phyloP scores from a whole-genome alignment of 148 eudicot genomes.

The Diospyros kaki region DNA sequence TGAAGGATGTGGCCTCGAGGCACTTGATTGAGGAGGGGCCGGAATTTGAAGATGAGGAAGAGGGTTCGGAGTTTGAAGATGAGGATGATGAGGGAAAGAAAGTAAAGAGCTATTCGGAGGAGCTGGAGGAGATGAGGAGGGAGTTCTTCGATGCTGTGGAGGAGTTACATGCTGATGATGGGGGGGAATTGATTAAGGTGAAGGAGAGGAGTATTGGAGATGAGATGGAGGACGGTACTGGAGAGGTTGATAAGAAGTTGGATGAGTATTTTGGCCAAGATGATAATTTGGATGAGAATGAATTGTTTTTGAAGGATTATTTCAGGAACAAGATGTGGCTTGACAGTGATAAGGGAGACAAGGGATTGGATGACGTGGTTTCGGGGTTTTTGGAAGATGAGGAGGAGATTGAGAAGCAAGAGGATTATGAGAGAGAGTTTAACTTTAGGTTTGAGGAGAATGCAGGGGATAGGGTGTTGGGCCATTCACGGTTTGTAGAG shows the following conservation, averaged over 20 bases:
- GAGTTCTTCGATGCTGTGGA: constrained; percentile 39
- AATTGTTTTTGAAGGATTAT: constrained; percentile 66
- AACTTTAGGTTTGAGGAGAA: constrained; percentile 84
- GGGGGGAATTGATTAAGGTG: constrained; percentile 41
- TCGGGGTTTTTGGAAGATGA: constrained; percentile 67
- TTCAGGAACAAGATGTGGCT: constrained; percentile 75
- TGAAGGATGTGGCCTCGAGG: constrained; percentile 75
- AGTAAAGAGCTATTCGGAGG: constrained; percentile 52
- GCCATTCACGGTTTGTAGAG: constrained; percentile 62
- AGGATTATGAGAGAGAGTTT: constrained; percentile 75
- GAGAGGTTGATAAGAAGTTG: constrained; percentile 51
- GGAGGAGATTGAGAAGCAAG: constrained; percentile 67
- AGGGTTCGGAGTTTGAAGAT: constrained; percentile 31
- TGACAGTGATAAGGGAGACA: constrained; percentile 35
- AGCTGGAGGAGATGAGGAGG: constrained; percentile 48
- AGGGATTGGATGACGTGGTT: constrained; percentile 23
- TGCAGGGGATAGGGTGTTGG: constrained; percentile 65
- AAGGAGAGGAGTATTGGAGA: constrained; percentile 32
- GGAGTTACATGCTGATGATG: constrained; percentile 38
- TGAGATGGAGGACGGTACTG: constrained; percentile 33
- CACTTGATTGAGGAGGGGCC: constrained; percentile 75
- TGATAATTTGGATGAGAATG: constrained; percentile 60
- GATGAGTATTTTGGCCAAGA: constrained; percentile 73
- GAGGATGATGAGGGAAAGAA: constrained; percentile 18
- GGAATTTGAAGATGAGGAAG: constrained; percentile 38